Evolutionary conservation across 2,329 filamentous ascomycete species (phyloP), one percentile per base, ranked within the genome.

Genomic region (Capronia epimyces): DNA sequence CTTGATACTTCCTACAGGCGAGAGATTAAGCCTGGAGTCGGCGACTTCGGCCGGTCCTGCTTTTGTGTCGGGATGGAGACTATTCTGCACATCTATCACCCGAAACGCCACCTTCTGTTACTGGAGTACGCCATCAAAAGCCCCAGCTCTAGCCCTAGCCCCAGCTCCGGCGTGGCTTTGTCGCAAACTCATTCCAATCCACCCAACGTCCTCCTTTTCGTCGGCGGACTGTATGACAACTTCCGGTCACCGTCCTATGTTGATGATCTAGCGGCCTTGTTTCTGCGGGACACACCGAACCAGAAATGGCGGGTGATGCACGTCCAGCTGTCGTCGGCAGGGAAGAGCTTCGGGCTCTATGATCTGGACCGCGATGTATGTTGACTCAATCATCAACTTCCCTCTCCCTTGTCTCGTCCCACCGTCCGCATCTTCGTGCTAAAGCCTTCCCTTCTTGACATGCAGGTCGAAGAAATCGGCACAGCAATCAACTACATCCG

Each of bases 191-290:
- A n/a, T n/a, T n/a, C n/a, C n/a, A n/a, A 22, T 37, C 46, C 22
- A 15, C 8, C 25, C 50, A 62, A 55, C 36, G 77, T 73, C 22
- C 66, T 83, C 43, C 66, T 83, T 59, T 82, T 79, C 68, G 68
- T 83, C 46, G 79, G 76, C 52, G 81, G 81, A 31, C 70, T 84
- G 34, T 74, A 71, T 45, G 80, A 83, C 64, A 79, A 77, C 16
- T 70, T 80, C 45, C 71, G 73, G 49, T 78, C 74, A 4, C 77
- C 81, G 6, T 65, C 69, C 15, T 83, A 81, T 63, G 71, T 79
- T 2, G 63, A 53, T 39, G 60, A 67, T 4, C 69, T 84, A 44
- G 75, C 77, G 5, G 53, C 67, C 16, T 62, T 70, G 2, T 71
- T 83, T n/a, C 58, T 56, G 3, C 43, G 58, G 3, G 43, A 55